Evolutionary conservation across 192 early-diverging fungal genomes (phyloP), one percentile per base, ranked within the genome.

Genomic region (Entomortierella beljakovae): DNA sequence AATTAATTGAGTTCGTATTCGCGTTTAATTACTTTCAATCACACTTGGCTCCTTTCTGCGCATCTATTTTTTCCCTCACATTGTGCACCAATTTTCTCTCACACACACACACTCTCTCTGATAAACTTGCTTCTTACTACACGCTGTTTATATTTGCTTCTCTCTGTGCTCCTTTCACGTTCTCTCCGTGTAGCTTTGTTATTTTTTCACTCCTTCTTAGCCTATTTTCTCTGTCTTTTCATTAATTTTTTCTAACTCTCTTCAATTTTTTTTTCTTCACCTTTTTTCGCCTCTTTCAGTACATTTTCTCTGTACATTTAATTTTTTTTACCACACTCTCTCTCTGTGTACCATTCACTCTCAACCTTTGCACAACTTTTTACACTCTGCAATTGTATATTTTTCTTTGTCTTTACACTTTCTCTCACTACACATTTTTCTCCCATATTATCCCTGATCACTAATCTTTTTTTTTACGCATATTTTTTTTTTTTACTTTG

Each of bases 1-100:
- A 43, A 43, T 43, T 43, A 43, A 43, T 43, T 13, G 42, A 43
- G 42, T 43, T 43, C 42, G 42, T 43, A 13, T 43, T 43, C 42
- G 42, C 42, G 42, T 43, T 43, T 43, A 43, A 43, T 43, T 43
- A 43, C 42, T 18, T 43, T 43, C 42, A 43, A 43, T 43, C 42
- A 18, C 10, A 43, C 42, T 43, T 43, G 42, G 18, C 18, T 43
- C 42, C 18, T 43, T 43, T 43, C 42, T 43, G 42, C 18, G 42
- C 42, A 43, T 43, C 42, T 43, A 43, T 43, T 43, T 43, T 13
- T 43, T 43, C 42, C 42, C 42, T 13, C 42, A 43, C 42, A 43
- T 43, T 43, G 42, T 18, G 18, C 42, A 43, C 42, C 42, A 13
- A 43, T 43, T 43, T 43, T 43, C n/a, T 13, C 42, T 43, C 42